Conservation (phyloP, 2,329 filamentous ascomycete genomes). For the Chaetomium sp. region DNA sequence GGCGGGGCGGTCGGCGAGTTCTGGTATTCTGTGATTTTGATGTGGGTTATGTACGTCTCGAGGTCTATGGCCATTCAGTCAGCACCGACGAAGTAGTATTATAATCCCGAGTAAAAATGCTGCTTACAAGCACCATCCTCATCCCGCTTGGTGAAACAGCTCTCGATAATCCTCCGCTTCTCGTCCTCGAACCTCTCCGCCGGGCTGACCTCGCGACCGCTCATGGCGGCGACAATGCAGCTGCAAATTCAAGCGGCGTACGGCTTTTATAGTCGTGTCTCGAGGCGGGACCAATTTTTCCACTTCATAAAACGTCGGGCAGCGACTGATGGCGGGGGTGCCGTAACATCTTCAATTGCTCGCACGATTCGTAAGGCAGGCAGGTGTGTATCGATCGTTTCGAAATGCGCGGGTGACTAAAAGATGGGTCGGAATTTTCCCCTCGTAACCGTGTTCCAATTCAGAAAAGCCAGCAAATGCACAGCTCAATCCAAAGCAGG, state of each 20-base stretch:
- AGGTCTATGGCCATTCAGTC: conserved; percentile 44
- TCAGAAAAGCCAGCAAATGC: too few relatives aligned
- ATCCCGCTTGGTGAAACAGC: conserved; percentile 88
- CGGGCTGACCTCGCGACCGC: conserved; percentile 34
- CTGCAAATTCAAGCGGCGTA: conserved; percentile 18
- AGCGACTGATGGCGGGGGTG: conserved; percentile 18
- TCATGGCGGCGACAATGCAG: conserved; percentile 23
- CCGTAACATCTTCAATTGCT: conserved; percentile 10
- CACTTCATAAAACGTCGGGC: conserved; percentile 27
- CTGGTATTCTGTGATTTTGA: conserved; percentile 82
- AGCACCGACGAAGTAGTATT: conserved; percentile 3
- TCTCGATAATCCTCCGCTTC: conserved; percentile 88
- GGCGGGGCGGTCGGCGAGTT: conserved; percentile 76
- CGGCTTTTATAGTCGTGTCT: neutral
- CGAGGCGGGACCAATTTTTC: neutral
- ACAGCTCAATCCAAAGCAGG: too few relatives aligned
- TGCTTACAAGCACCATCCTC: conserved; percentile 72
- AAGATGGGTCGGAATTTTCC: too few relatives aligned
- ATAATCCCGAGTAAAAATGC: neutral
- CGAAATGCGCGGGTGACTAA: too few relatives aligned
- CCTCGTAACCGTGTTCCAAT: too few relatives aligned
- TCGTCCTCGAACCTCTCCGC: conserved; percentile 95
- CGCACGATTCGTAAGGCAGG: neutral
- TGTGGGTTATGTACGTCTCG: conserved; percentile 98
- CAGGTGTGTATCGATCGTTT: too few relatives aligned